phyloP scores from a whole-genome alignment of 257 asterid species.

The Nicotiana obtusifolia region DNA sequence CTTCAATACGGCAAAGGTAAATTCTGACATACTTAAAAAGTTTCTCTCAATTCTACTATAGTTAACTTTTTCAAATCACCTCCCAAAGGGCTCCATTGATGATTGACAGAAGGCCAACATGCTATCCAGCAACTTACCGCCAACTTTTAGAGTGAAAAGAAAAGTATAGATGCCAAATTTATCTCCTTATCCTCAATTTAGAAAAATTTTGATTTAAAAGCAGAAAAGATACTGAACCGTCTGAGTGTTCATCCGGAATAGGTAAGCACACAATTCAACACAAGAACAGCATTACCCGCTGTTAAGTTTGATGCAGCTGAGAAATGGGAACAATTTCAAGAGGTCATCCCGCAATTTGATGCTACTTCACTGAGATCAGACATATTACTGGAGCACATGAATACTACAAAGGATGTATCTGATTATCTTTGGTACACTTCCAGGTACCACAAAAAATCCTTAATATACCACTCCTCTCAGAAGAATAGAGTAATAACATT shows the following conservation, averaged over 20 bases:
- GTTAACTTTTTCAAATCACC: neutral
- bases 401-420: slow-evolving; percentile 66
- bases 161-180: neutral
- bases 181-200: neutral
- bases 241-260: slow-evolving; percentile 12
- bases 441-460: slow-evolving; percentile 32
- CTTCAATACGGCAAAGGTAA: slow-evolving; percentile 80
- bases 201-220: neutral
- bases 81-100: neutral
- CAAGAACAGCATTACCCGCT: slow-evolving; percentile 40
- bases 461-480: neutral
- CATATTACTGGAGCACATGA: slow-evolving; percentile 67
- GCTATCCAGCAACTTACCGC: neutral
- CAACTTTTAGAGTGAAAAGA: neutral
- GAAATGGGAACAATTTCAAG: slow-evolving; percentile 54
- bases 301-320: slow-evolving; percentile 39
- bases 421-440: slow-evolving; percentile 85
- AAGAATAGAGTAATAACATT: neutral
- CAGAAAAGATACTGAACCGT: neutral
- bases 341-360: slow-evolving; percentile 39
- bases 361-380: slow-evolving; percentile 38
- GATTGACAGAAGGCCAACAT: neutral
- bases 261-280: slow-evolving; percentile 41
- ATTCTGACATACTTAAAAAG: slow-evolving; percentile 3
- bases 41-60: neutral